Conservation (phyloP, 441 rosid species). For the Corymbia citriodora region DNA sequence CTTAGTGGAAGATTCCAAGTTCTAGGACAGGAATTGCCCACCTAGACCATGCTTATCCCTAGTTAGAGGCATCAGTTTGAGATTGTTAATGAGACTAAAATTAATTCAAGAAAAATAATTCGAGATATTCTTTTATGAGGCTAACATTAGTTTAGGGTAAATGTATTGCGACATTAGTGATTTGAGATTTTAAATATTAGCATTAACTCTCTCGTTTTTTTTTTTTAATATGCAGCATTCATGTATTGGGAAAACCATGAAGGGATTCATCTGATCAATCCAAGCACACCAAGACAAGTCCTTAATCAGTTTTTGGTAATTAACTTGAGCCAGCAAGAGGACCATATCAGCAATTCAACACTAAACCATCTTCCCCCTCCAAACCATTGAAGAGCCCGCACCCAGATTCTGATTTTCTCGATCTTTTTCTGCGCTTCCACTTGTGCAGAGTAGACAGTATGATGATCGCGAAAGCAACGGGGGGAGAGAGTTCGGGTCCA, state of each 20-base stretch:
- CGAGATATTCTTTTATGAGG: neutral
- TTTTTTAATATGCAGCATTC: neutral
- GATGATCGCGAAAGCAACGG: neutral
- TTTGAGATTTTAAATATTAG: neutral
- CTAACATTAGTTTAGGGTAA: neutral
- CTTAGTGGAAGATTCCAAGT: too few relatives aligned
- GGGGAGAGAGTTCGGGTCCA: neutral
- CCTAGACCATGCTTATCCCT: too few relatives aligned
- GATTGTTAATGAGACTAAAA: neutral
- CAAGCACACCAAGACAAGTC: neutral
- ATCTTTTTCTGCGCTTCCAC: neutral
- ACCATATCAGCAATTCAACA: neutral
- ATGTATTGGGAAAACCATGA: neutral
- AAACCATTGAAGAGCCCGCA: neutral
- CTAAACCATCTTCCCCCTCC: neutral
- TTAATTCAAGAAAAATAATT: neutral
- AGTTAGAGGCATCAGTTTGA: neutral
- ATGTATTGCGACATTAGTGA: neutral
- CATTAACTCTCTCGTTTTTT: neutral
- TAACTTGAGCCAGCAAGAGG: neutral
- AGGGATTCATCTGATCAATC: neutral
- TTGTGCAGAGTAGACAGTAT: neutral
- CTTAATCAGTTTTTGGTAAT: neutral
- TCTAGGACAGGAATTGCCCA: too few relatives aligned
- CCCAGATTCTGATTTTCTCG: neutral